Evolutionary conservation across 1,284 basidiomycete genomes (phyloP), one percentile per base, ranked within the genome.

Genomic region (Mycosarcoma mackinlayi): DNA sequence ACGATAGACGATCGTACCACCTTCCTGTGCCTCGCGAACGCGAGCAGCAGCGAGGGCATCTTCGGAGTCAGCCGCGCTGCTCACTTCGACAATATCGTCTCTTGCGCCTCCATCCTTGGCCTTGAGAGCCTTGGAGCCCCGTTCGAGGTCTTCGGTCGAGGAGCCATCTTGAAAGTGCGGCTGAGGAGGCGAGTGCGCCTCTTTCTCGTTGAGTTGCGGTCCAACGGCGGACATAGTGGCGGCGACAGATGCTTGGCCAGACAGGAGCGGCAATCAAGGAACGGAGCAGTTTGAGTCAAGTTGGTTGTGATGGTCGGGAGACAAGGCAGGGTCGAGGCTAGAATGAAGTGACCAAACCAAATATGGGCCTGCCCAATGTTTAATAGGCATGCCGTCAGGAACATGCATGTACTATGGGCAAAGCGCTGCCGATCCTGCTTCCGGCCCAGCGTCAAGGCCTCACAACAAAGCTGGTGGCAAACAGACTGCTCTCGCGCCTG

Each of bases 1-100:
- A 1, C 76, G 61, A 37, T 73, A 76, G 24, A 51, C 41, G 49
- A 75, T 75, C 16, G 68, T 55, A 24, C 73, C 73, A 7, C 64
- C 71, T 24, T 70, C 66, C 33, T 75, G 73, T 4, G 69, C 73
- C 11, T 68, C 56, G 34, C 58, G 61, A 40, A 58, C 54, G 9
- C 53, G 51, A 4, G 35, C 47, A 19, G 49, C 51, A 9, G 47
- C 54, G 14, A 61, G 33, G 6, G 49, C 48, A 3, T 67, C 63
- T 11, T 67, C 64, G 3, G 64, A 67, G 24, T 67, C 68, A 13
- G 45, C 49, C 11, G 46, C 48, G 58, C 62, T 65, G 48, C 45
- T 41, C 28, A 64, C 60, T 3, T 51, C 47, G 40, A 66, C 51
- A 19, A 63, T 28, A 23, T 42, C 47, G 10, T 63, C 46, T 10